Evolutionary conservation across 305 asterid species (phyloP).

Genomic region (Nicotiana rustica): DNA sequence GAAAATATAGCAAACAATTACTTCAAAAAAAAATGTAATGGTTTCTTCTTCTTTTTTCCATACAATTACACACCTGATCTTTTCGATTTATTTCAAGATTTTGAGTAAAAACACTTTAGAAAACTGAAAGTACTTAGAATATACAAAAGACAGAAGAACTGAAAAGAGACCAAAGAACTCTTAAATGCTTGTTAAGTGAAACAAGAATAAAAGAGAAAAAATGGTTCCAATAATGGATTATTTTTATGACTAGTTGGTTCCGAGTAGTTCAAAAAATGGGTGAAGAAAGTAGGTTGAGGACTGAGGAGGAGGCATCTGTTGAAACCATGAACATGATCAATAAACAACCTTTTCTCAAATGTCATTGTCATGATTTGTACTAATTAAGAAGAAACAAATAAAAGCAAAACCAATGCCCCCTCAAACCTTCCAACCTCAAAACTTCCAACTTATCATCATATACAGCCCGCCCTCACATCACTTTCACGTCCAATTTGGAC

Average conservation of each 20-base stretch:
- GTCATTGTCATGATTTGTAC: constrained; percentile 31
- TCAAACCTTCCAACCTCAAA: background rate
- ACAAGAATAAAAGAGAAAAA: background rate
- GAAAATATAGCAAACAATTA: too few relatives aligned
- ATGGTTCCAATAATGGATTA: background rate
- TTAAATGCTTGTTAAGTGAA: background rate
- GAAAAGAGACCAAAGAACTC: too few relatives aligned
- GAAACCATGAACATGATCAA: background rate
- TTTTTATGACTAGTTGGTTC: background rate
- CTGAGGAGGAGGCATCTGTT: background rate
- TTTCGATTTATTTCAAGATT: too few relatives aligned
- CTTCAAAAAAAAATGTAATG: too few relatives aligned
- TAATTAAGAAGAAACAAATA: background rate
- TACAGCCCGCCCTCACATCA: background rate
- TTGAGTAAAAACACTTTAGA: too few relatives aligned
- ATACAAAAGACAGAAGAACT: too few relatives aligned
- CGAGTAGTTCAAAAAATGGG: background rate
- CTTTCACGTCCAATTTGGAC: background rate
- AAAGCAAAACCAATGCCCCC: constrained; percentile 20
- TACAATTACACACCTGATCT: too few relatives aligned
- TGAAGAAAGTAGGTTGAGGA: background rate
- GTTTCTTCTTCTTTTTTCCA: too few relatives aligned
- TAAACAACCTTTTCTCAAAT: constrained; percentile 14
- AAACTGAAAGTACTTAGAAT: too few relatives aligned
- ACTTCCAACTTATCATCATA: background rate